These are phyloP conservation scores for Madurella fahalii DNA, from an alignment of 2,329 filamentous ascomycete genomes.

Conservation along the genomic window DNA sequence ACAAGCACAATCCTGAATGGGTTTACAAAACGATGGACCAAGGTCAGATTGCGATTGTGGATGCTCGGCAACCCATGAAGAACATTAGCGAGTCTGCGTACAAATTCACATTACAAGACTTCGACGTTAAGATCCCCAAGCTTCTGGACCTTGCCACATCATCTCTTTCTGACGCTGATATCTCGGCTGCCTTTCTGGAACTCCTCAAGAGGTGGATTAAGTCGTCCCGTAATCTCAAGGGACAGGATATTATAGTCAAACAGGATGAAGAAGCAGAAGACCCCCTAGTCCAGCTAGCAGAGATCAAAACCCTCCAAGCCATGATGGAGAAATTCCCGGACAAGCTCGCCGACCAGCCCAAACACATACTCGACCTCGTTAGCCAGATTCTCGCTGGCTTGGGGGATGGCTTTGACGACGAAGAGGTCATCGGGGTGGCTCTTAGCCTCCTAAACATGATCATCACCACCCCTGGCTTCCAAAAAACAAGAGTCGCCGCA, in stretches of 20 bases:
- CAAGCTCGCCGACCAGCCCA: constrained; percentile 59
- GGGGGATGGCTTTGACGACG: constrained; percentile 26
- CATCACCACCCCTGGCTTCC: constrained; percentile 54
- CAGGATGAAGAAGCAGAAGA: constrained; percentile 31
- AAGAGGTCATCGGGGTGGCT: constrained; percentile 50
- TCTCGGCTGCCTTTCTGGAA: constrained; percentile 57
- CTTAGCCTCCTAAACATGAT: constrained; percentile 60
- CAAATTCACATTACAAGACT: constrained; percentile 33
- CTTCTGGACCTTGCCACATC: constrained; percentile 49
- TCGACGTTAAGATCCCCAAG: constrained; percentile 45
- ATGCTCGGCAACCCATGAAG: constrained; percentile 23
- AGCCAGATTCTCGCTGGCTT: constrained; percentile 49
- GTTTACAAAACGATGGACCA: constrained; percentile 43
- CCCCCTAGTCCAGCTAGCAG: constrained; percentile 46
- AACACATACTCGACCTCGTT: constrained; percentile 61
- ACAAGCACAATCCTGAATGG: constrained; percentile 43
- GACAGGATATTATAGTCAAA: constrained; percentile 28
- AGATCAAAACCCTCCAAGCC: constrained; percentile 60
- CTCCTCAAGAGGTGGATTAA: constrained; percentile 57
- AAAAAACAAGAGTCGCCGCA: constrained; percentile 42
- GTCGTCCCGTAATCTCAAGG: constrained; percentile 25
- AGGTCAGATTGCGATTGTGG: constrained; percentile 50
- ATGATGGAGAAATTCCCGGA: constrained; percentile 61
- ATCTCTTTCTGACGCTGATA: constrained; percentile 51
- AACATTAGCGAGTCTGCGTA: not conserved